These are phyloP conservation scores for Rachicladosporium sp. DNA, from an alignment of 2,329 filamentous ascomycete species.

Conservation along the genomic window DNA sequence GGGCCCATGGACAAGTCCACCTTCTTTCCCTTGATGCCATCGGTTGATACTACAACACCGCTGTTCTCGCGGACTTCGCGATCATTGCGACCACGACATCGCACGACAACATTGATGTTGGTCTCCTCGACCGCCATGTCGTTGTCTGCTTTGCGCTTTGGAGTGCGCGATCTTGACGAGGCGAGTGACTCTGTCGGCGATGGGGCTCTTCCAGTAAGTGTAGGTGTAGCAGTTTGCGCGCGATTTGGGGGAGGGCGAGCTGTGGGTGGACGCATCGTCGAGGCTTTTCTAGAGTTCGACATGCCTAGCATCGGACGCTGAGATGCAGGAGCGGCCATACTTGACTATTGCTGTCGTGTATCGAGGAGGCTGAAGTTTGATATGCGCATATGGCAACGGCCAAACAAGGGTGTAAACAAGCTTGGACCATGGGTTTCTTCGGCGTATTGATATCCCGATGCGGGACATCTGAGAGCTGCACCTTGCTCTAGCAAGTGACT, in stretches of 20 bases:
- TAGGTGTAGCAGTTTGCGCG: slow-evolving; percentile 38
- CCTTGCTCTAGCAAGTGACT: too few species aligned
- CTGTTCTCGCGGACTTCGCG: slow-evolving; percentile 91
- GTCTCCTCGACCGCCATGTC: slow-evolving; percentile 69
- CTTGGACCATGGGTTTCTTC: too few species aligned
- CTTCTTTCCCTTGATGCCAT: slow-evolving; percentile 70
- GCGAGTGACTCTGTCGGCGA: slow-evolving; percentile 62
- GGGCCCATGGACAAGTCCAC: slow-evolving; percentile 87
- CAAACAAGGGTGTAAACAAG: too few species aligned
- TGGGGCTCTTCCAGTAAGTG: slow-evolving; percentile 35
- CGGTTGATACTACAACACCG: slow-evolving; percentile 76
- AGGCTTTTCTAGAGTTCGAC: slow-evolving; percentile 11
- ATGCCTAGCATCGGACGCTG: slow-evolving; percentile 4
- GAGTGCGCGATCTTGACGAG: slow-evolving; percentile 44
- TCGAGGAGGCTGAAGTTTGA: too few species aligned
- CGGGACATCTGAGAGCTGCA: too few species aligned
- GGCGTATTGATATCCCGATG: too few species aligned
- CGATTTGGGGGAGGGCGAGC: slow-evolving; percentile 26
- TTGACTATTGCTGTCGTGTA: background rate
- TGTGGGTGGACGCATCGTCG: slow-evolving; percentile 39
- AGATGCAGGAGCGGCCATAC: slow-evolving; percentile 3
- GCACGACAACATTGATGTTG: slow-evolving; percentile 94
- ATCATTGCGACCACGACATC: slow-evolving; percentile 84
- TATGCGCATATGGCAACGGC: too few species aligned
- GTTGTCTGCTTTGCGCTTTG: slow-evolving; percentile 77